These are phyloP conservation scores for Phaeotremella fagi DNA, from an alignment of 768 basidiomycete species.

Conservation along the genomic window DNA sequence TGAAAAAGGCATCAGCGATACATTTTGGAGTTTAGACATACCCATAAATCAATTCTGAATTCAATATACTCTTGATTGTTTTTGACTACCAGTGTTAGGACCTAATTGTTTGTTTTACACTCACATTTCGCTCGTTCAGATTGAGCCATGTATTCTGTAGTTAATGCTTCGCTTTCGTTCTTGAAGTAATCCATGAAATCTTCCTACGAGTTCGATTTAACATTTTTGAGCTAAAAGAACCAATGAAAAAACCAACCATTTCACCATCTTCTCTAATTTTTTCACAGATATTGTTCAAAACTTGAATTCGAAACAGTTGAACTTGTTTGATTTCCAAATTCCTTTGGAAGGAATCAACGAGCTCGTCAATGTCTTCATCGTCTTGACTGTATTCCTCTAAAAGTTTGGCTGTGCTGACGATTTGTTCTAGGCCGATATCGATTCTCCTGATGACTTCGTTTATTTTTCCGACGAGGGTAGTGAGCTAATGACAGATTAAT, in stretches of 20 bases:
- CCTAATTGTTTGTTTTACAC: background rate
- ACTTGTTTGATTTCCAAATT: conserved; percentile 16
- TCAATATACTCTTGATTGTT: conserved; percentile 15
- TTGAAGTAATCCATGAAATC: no score
- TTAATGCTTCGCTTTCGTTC: conserved; percentile 2
- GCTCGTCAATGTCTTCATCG: conserved; percentile 20
- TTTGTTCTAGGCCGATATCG: conserved; percentile 16
- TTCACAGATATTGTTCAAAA: conserved; percentile 10
- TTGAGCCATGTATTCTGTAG: conserved; percentile 20
- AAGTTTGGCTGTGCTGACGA: conserved; percentile 13
- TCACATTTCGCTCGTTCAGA: conserved; percentile 30
- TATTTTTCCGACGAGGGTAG: conserved; percentile 2
- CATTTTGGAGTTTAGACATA: conserved; percentile 2
- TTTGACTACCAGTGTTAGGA: conserved; percentile 15
- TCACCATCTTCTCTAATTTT: conserved; percentile 8
- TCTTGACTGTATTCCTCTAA: conserved; percentile 25
- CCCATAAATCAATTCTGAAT: conserved; percentile 32
- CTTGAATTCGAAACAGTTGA: conserved; percentile 13
- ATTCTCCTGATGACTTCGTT: conserved; percentile 14
- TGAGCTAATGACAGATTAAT: no score
- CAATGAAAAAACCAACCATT: conserved; percentile 11
- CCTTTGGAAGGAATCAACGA: conserved; percentile 13
- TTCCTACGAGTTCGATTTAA: conserved; percentile 15
- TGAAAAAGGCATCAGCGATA: background rate
- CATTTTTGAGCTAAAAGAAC: background rate